Evolutionary conservation across 1,139 yeast genomes (phyloP).

Genomic region (Blastobotrys persicus): DNA sequence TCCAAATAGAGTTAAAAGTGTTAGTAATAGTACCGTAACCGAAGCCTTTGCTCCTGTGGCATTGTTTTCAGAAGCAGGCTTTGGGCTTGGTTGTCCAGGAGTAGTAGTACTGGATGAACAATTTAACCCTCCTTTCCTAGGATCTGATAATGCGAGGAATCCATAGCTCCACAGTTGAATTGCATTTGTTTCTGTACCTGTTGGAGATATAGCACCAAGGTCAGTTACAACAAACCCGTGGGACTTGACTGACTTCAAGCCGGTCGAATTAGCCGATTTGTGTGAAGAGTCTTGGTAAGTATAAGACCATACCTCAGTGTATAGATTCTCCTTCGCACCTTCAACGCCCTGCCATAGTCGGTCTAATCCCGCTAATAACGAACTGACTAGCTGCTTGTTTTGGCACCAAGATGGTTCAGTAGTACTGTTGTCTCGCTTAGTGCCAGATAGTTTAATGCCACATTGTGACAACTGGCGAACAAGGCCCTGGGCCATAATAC

Average conservation of each 20-base stretch:
- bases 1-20: too few species aligned
- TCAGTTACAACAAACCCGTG: slow-evolving; percentile 13
- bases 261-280: neutral
- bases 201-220: slow-evolving; percentile 16
- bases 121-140: neutral
- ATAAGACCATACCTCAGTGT: slow-evolving; percentile 19
- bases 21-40: too few species aligned
- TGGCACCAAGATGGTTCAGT: slow-evolving; percentile 15
- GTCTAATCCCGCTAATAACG: slow-evolving; percentile 14
- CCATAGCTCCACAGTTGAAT: slow-evolving; percentile 20
- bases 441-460: slow-evolving; percentile 2
- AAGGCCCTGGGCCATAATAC: slow-evolving; percentile 17
- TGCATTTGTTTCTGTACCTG: slow-evolving; percentile 16
- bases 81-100: neutral
- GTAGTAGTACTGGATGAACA: neutral
- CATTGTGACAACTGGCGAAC: slow-evolving; percentile 15
- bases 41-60: too few species aligned
- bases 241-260: neutral
- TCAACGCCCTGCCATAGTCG: slow-evolving; percentile 17
- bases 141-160: slow-evolving; percentile 8
- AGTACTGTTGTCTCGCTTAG: neutral
- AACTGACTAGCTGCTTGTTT: slow-evolving; percentile 11
- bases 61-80: too few species aligned
- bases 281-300: slow-evolving; percentile 2
- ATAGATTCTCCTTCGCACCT: slow-evolving; percentile 14